Evolutionary conservation across 2,329 filamentous ascomycete genomes (phyloP).

Genomic region (Phyllosticta paracitricarpa): DNA sequence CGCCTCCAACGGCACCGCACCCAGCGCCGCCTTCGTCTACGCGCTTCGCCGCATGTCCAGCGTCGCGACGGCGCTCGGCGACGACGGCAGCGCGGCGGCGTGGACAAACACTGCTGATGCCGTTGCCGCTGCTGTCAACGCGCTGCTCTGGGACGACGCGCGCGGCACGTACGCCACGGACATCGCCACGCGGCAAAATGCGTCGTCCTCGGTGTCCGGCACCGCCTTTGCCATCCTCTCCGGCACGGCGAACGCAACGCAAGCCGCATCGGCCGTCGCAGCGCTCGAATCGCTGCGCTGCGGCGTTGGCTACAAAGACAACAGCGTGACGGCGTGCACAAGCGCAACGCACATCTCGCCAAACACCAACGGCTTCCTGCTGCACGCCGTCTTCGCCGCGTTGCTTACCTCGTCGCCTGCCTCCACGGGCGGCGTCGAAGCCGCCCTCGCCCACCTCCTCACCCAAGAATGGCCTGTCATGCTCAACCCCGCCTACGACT

Average conservation of each 20-base stretch:
- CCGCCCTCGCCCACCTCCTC: slow-evolving; percentile 22
- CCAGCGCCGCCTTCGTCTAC: slow-evolving; percentile 17
- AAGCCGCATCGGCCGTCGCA: slow-evolving; percentile 21
- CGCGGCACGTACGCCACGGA: slow-evolving; percentile 25
- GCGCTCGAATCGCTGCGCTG: slow-evolving; percentile 22
- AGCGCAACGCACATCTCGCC: slow-evolving; percentile 30
- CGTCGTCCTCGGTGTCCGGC: slow-evolving; percentile 19
- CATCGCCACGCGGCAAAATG: slow-evolving; percentile 18
- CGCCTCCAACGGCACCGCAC: slow-evolving; percentile 21
- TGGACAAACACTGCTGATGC: slow-evolving; percentile 16
- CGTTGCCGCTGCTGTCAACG: slow-evolving; percentile 21
- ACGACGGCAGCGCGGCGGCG: slow-evolving; percentile 12
- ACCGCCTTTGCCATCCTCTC: slow-evolving; percentile 26
- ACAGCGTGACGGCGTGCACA: slow-evolving; percentile 14
- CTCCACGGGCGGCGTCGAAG: not conserved
- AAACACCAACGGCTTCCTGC: slow-evolving; percentile 37
- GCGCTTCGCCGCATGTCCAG: slow-evolving; percentile 19
- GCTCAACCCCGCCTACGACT: slow-evolving; percentile 28
- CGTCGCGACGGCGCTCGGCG: slow-evolving; percentile 23
- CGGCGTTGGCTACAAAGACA: slow-evolving; percentile 30
- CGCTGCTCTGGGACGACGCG: slow-evolving; percentile 23
- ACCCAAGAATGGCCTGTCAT: slow-evolving; percentile 34
- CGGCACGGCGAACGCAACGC: slow-evolving; percentile 23
- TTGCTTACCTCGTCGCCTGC: not conserved
- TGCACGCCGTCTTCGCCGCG: slow-evolving; percentile 24